Evolutionary conservation across 108 stramenopile genomes (phyloP).

Genomic region (Hondaea fermentalgiana): DNA sequence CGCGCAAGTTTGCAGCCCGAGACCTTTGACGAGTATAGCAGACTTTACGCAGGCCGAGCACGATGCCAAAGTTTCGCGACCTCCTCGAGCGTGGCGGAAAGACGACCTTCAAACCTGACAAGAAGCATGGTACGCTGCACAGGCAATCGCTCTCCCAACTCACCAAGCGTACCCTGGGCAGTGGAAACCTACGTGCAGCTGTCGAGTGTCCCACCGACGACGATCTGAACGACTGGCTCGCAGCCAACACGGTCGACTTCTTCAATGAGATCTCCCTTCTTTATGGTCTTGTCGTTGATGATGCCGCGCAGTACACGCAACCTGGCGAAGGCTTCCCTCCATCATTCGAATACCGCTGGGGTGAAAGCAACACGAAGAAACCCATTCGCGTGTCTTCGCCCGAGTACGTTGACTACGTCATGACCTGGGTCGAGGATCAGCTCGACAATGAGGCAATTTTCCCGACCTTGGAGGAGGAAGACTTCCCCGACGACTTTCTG

Average conservation of each 20-base stretch:
- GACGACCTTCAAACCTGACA: constrained; percentile 16
- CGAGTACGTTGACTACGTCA: constrained; percentile 46
- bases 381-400: background rate
- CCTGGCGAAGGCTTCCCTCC: constrained; percentile 13
- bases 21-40: no score
- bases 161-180: constrained; percentile 5
- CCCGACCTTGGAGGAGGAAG: background rate
- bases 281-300: constrained; percentile 38
- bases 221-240: constrained; percentile 21
- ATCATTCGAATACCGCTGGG: constrained; percentile 25
- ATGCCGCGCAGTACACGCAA: background rate
- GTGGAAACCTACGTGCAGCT: constrained; percentile 15
- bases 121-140: background rate
- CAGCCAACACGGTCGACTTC: constrained; percentile 45
- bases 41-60: no score
- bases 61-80: background rate
- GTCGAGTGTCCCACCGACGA: background rate
- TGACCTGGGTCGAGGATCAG: constrained; percentile 49
- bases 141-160: background rate
- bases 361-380: background rate
- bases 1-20: no score
- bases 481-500: constrained; percentile 37
- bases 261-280: constrained; percentile 52
- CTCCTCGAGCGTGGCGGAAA: constrained; percentile 2
- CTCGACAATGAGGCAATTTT: constrained; percentile 36